Conservation (phyloP, 257 asterid genomes). For the Sherardia arvensis region DNA sequence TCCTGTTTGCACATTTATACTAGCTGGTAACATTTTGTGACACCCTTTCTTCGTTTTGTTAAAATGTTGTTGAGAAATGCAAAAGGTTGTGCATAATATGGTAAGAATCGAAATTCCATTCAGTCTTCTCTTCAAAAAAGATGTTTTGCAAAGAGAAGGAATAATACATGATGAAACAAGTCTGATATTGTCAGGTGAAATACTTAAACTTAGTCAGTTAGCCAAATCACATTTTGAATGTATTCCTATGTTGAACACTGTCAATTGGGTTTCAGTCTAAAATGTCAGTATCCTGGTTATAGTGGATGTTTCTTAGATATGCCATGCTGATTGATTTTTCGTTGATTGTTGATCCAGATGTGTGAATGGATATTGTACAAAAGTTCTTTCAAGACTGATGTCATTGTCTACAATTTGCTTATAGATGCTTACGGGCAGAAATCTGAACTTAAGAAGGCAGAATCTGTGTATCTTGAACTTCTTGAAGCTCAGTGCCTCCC, state of each 20-base stretch:
- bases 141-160: too few relatives aligned
- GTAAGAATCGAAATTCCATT: not conserved
- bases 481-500: conserved; percentile 68
- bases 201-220: not conserved
- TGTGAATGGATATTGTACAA: conserved; percentile 68
- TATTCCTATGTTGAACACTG: too few relatives aligned
- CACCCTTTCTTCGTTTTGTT: not conserved
- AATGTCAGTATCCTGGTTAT: not conserved
- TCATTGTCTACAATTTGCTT: conserved; percentile 76
- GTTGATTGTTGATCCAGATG: conserved; percentile 33
- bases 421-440: conserved; percentile 79
- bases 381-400: conserved; percentile 67
- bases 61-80: not conserved
- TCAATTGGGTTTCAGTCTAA: not conserved
- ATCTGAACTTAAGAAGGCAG: conserved; percentile 47
- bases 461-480: conserved; percentile 55
- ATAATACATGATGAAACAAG: not conserved
- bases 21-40: not conserved
- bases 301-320: not conserved
- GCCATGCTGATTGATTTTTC: conserved; percentile 3
- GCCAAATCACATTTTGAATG: not conserved
- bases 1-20: not conserved
- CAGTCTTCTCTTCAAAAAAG: not conserved
- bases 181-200: not conserved
- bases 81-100: not conserved